Percentiles rank a stretch among this genome's conserved stretches.
Evolutionary conservation across 2,329 filamentous ascomycete species (phyloP).

Genomic region (Blastomyces percursus): DNA sequence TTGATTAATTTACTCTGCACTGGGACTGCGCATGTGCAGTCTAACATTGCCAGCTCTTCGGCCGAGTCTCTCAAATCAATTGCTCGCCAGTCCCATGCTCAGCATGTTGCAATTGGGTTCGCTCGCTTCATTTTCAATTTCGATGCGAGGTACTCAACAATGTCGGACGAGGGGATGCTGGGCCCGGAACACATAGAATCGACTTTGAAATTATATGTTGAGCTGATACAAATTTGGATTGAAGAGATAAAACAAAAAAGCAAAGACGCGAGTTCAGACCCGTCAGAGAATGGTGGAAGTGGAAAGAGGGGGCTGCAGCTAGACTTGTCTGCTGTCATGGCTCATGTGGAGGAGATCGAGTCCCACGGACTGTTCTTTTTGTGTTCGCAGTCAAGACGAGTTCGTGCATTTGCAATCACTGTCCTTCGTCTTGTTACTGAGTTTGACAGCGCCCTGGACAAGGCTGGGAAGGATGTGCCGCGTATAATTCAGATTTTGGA

Average conservation of each 20-base stretch:
- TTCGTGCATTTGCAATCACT: slow-evolving; percentile 81
- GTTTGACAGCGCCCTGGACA: slow-evolving; percentile 80
- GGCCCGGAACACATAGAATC: slow-evolving; percentile 90
- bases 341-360: slow-evolving; percentile 92
- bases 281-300: slow-evolving; percentile 49
- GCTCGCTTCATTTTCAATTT: slow-evolving; percentile 98
- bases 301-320: slow-evolving; percentile 66
- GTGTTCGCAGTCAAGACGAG: slow-evolving; percentile 85
- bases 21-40: slow-evolving; percentile 88
- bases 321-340: slow-evolving; percentile 77
- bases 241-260: slow-evolving; percentile 87
- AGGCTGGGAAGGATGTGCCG: slow-evolving; percentile 64
- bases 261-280: slow-evolving; percentile 57
- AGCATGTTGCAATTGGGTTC: slow-evolving; percentile 94
- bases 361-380: slow-evolving; percentile 95
- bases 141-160: slow-evolving; percentile 91
- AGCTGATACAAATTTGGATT: slow-evolving; percentile 92
- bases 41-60: slow-evolving; percentile 83
- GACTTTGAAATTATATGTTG: slow-evolving; percentile 82
- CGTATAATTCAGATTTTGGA: slow-evolving; percentile 88
- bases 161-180: slow-evolving; percentile 95
- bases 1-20: slow-evolving; percentile 92
- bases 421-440: slow-evolving; percentile 86
- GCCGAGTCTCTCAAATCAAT: slow-evolving; percentile 91
- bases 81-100: slow-evolving; percentile 80